phyloP scores from a whole-genome alignment of 1,139 yeast species.

The Blastobotrys illinoisensis region DNA sequence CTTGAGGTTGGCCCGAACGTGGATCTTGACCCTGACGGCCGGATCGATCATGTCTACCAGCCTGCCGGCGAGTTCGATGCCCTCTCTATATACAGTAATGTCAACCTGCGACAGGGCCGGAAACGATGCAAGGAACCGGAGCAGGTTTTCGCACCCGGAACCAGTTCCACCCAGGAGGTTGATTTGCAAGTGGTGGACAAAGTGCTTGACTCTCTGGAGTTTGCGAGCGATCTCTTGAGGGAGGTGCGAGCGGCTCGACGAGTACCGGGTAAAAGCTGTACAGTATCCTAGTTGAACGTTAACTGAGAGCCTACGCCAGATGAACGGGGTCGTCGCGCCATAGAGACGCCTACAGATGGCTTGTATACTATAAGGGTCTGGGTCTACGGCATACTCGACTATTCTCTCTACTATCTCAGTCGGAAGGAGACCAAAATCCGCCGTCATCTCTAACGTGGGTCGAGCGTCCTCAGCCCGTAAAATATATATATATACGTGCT shows the following conservation, averaged over 20 bases:
- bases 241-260: not conserved
- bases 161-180: not conserved
- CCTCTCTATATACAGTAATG: not conserved
- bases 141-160: not conserved
- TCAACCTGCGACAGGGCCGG: not conserved
- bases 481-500: not conserved
- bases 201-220: not conserved
- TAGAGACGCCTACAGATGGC: not conserved
- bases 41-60: not conserved
- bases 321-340: not conserved
- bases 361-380: not conserved
- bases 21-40: not conserved
- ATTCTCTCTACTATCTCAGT: not conserved
- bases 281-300: not conserved
- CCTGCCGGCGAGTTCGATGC: not conserved
- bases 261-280: not conserved
- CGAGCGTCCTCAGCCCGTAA: not conserved
- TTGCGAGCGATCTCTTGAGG: not conserved
- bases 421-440: not conserved
- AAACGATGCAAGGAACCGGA: not conserved
- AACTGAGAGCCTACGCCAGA: not conserved
- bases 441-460: not conserved
- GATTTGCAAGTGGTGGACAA: not conserved
- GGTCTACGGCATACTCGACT: not conserved
- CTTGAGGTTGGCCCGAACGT: not conserved